Evolutionary conservation across 225 moss, liverwort and hornwort species (phyloP), one percentile per base, ranked within the genome.

Genomic region (Takakia lepidozioides): DNA sequence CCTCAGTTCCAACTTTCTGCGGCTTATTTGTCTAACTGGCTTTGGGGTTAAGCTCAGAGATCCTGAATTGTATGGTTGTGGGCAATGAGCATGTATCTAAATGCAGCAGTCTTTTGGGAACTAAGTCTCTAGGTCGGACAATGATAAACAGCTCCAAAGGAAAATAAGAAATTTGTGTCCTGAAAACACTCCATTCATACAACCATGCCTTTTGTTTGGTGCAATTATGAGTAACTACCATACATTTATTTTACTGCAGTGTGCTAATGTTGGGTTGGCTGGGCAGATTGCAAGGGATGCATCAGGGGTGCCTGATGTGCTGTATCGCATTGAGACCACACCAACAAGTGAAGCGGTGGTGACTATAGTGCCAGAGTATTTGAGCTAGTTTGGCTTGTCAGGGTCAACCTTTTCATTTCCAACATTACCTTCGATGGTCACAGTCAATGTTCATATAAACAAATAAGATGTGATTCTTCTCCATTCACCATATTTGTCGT

Each of bases 211-310:
- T 38, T 0, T 38, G 11, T 38, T 38, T 4, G 27, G 13, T 48
- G 6, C 27, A 14, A 1, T 10, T 45, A 20, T 10, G 9, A 24
- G 26, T 18, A 21, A 10, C 28, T 63, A 17, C 19, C 8, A 3
- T 16, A 27, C 19, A 17, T 43, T 67, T 14, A 25, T 39, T 19
- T 20, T 24, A 47, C 8, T 43, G 7, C 20, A 43, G 5, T 21
- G 43, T 16, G 5, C n/a, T 43, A 16, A 16, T 16, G 7, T 38
- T 58, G 29, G 11, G 17, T 20, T 63, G 8, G 25, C 2, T 69
- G 32, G 27, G 35, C 84, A 92, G 91, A 69, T 93, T 70, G 93
- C 86, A 28, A 76, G 86, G 44, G 93, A 93, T 40, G 86, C 84
- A 55, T 72, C 78, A 8, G 93, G 93, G 0, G 59, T 69, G 38